Conservation (phyloP, 2,329 filamentous ascomycete genomes). For the Fusarium proliferatum region DNA sequence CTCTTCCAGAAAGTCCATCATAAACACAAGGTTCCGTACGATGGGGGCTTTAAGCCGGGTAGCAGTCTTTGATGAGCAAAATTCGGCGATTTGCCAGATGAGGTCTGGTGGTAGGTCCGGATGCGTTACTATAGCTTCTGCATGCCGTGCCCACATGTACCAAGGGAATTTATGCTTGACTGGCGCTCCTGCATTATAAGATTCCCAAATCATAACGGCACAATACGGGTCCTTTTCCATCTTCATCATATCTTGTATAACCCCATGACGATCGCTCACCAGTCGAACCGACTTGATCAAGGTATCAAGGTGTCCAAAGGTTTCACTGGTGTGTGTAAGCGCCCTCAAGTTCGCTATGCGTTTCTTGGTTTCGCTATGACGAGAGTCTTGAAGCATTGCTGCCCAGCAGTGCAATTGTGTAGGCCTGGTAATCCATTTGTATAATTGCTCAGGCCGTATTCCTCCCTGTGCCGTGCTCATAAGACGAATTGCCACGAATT, state of each 20-base stretch:
- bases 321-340: constrained; percentile 5
- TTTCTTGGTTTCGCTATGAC: neutral
- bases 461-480: constrained; percentile 4
- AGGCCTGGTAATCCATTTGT: neutral
- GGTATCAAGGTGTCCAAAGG: constrained; percentile 16
- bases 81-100: constrained; percentile 47
- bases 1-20: constrained; percentile 44
- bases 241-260: constrained; percentile 8
- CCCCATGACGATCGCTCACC: neutral
- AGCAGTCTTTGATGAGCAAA: constrained; percentile 15
- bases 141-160: constrained; percentile 49
- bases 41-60: neutral
- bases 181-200: constrained; percentile 10
- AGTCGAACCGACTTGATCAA: constrained; percentile 15
- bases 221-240: neutral
- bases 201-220: constrained; percentile 21
- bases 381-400: constrained; percentile 2
- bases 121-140: constrained; percentile 50
- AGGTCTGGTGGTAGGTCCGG: constrained; percentile 32
- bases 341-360: constrained; percentile 10
- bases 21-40: constrained; percentile 6
- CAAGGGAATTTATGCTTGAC: constrained; percentile 46
- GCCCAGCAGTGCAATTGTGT: constrained; percentile 11
- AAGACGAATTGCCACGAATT: constrained; percentile 20
- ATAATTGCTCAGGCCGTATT: constrained; percentile 5